Evolutionary conservation across 331 rosid genomes (phyloP), one percentile per base, ranked within the genome.

Genomic region (Malus hybrid): DNA sequence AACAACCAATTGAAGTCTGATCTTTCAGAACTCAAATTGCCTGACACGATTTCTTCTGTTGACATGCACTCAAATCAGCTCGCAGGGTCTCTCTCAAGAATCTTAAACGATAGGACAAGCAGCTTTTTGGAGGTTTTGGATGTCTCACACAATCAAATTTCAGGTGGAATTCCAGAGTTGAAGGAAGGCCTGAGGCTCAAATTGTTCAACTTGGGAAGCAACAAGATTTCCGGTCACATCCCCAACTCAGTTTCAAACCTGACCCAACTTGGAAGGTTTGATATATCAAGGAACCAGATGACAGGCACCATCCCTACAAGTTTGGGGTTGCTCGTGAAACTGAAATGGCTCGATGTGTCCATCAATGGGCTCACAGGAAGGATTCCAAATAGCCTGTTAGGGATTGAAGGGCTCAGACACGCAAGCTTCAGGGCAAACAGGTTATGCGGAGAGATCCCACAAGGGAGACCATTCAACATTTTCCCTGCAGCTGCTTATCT

Each of bases 401-500:
- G 90, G 72, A 83, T 94, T 59, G 67, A 68, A 76, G 82, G 68
- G 36, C 84, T 94, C 18, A 81, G 72, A 84, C 99, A 94, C 71
- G 97, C 88, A 73, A 90, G 78, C 82, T 94, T 94, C 88, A 84
- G 97, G 80, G 90, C 97, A 52, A 94, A 94, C 86, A 89, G 88
- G 75, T 79, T 94, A 39, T 94, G 99, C 68, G 99, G 99, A 29
- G 92, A 86, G 86, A 94, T 94, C 74, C 97, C 99, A 48, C 97
- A 94, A 81, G 88, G 84, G 20, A 86, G 91, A 79, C 99, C 99
- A 48, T 79, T 89, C 67, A 92, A 89, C 76, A 73, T 90, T 76
- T 95, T 95, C 76, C 97, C 91, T 12, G 61, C 88, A 67, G 89
- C 77, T 73, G 96, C 99, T 76, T 95, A 95, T 61, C 89, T 94